These are phyloP conservation scores for Lyophyllum shimeji DNA, from an alignment of 768 basidiomycete genomes.

Conservation along the genomic window DNA sequence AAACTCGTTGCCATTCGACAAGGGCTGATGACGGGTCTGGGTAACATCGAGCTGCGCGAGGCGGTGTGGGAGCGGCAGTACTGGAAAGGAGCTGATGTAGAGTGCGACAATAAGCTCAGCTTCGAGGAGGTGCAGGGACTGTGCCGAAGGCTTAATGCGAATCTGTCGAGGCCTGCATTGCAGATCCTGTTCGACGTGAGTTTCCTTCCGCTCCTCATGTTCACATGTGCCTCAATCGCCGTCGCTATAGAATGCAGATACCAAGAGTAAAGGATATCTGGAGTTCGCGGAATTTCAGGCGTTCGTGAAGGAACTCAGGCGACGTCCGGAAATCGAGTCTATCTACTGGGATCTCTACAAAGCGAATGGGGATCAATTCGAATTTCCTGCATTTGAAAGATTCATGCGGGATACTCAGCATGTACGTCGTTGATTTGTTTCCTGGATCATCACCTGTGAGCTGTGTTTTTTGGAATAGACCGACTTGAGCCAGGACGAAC, in stretches of 20 bases:
- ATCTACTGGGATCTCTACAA: constrained; percentile 48
- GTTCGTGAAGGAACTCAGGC: constrained; percentile 82
- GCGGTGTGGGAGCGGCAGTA: constrained; percentile 79
- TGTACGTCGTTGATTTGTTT: constrained; percentile 23
- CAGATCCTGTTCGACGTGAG: constrained; percentile 57
- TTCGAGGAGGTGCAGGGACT: constrained; percentile 74
- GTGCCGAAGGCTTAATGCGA: constrained; percentile 70
- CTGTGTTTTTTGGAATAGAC: not conserved
- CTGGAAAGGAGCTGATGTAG: constrained; percentile 73
- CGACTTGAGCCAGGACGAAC: constrained; percentile 2
- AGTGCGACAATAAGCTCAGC: constrained; percentile 59
- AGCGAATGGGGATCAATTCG: constrained; percentile 34
- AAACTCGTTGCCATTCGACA: constrained; percentile 65
- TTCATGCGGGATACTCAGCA: constrained; percentile 48
- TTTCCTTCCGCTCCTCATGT: not conserved
- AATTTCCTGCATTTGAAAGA: constrained; percentile 40
- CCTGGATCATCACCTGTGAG: not conserved
- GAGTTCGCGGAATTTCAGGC: constrained; percentile 78
- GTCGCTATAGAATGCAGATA: constrained; percentile 60
- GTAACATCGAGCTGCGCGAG: constrained; percentile 61
- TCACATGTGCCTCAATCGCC: not conserved
- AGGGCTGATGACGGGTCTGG: constrained; percentile 68
- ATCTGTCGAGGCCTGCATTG: constrained; percentile 53
- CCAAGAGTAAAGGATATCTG: constrained; percentile 52
- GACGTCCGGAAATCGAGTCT: constrained; percentile 77